These are phyloP conservation scores for Spencermartinsiella ligniputridi DNA, from an alignment of 1,139 yeast species.

Conservation along the genomic window DNA sequence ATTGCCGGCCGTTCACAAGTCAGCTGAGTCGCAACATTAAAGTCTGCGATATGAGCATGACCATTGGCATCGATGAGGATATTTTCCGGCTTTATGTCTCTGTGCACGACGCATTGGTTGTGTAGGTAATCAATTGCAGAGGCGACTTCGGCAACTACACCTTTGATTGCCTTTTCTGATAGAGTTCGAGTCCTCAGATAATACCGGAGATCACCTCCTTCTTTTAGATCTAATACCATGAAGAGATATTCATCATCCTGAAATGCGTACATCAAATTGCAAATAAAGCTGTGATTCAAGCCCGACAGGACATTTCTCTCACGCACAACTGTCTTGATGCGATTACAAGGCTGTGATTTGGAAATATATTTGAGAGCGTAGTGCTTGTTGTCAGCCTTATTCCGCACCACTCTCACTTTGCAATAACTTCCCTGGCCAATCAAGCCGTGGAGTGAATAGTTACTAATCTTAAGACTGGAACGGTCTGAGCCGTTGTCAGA, in stretches of 20 bases:
- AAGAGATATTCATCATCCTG: conserved; percentile 73
- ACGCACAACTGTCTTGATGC: conserved; percentile 36
- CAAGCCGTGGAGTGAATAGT: conserved; percentile 12
- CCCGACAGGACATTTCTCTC: conserved; percentile 60
- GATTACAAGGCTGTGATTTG: conserved; percentile 23
- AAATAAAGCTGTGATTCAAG: conserved; percentile 72
- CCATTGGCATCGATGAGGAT: conserved; percentile 63
- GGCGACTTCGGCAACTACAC: conserved; percentile 63
- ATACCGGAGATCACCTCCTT: conserved; percentile 86
- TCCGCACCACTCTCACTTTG: conserved; percentile 64
- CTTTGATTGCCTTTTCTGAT: conserved; percentile 58
- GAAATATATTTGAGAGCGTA: conserved; percentile 67
- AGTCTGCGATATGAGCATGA: conserved; percentile 68
- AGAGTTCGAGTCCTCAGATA: conserved; percentile 55
- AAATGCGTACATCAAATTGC: conserved; percentile 73
- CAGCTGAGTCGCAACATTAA: conserved; percentile 45
- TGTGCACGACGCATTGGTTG: conserved; percentile 56
- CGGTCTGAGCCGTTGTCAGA: background rate
- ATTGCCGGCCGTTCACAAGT: conserved; percentile 27
- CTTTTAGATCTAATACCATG: conserved; percentile 68
- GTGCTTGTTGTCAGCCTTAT: conserved; percentile 47
- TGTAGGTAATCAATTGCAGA: conserved; percentile 66
- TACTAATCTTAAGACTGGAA: background rate
- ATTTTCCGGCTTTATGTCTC: conserved; percentile 71
- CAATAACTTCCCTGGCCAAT: conserved; percentile 46